Evolutionary conservation across 2,329 filamentous ascomycete genomes (phyloP).

Genomic region (Paraconiothyrium brasiliense): DNA sequence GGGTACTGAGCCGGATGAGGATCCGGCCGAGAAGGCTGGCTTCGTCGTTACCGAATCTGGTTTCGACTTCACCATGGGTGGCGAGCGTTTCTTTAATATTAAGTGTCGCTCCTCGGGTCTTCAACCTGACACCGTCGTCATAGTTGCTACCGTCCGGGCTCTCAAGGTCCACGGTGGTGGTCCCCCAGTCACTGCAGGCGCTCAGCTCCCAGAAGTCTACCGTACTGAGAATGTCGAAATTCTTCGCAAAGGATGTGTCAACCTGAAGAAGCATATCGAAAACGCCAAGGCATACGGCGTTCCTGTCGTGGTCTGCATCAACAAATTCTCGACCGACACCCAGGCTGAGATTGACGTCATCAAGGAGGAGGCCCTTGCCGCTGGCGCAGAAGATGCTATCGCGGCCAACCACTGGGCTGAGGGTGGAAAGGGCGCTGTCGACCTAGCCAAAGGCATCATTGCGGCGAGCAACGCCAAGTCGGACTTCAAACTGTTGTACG

Average conservation of each 20-base stretch:
- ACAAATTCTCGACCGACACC: constrained; percentile 94
- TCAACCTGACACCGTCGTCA: constrained; percentile 89
- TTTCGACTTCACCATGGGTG: constrained; percentile 99
- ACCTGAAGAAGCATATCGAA: constrained; percentile 92
- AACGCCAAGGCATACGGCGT: constrained; percentile 91
- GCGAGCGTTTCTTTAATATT: constrained; percentile 99
- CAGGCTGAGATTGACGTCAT: constrained; percentile 90
- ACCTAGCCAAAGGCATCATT: constrained; percentile 88
- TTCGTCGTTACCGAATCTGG: constrained; percentile 97
- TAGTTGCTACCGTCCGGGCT: constrained; percentile 94
- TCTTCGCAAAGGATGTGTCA: constrained; percentile 88
- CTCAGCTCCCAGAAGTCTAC: constrained; percentile 86
- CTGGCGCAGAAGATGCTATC: constrained; percentile 93
- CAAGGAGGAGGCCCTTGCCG: constrained; percentile 87
- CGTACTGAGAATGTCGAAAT: constrained; percentile 93
- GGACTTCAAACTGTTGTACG: constrained; percentile 87
- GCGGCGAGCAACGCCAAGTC: constrained; percentile 78
- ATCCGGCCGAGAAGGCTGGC: constrained; percentile 81
- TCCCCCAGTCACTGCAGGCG: constrained; percentile 90
- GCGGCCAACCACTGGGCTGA: constrained; percentile 97
- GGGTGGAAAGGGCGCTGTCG: constrained; percentile 87
- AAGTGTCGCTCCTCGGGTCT: constrained; percentile 96
- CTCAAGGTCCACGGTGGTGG: constrained; percentile 97
- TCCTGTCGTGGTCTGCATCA: constrained; percentile 95
- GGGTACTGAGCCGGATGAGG: constrained; percentile 91